Evolutionary conservation across 768 basidiomycete genomes (phyloP).

Genomic region (Suillus americanus): DNA sequence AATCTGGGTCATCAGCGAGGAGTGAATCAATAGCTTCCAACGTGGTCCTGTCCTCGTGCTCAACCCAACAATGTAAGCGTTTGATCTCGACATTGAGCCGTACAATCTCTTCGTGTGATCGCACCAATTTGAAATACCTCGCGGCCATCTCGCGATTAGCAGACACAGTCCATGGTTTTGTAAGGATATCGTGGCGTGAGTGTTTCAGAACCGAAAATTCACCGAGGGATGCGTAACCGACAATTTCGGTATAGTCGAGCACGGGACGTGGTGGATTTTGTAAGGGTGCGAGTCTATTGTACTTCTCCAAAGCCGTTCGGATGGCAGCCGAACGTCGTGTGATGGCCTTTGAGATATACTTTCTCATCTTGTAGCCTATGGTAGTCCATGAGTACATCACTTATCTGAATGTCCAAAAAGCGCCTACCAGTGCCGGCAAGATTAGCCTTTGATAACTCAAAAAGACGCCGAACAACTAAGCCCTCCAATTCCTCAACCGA

Average conservation of each 20-base stretch:
- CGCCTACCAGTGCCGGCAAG: neutral
- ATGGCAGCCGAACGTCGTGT: neutral
- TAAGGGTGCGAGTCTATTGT: neutral
- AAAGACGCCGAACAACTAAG: conserved; percentile 28
- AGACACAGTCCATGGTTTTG: neutral
- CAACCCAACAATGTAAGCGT: neutral
- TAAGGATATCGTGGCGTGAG: neutral
- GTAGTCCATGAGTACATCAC: neutral
- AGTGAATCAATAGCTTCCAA: neutral
- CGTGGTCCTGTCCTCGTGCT: neutral
- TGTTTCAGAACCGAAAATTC: neutral
- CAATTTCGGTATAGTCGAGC: neutral
- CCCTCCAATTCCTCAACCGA: conserved; percentile 34
- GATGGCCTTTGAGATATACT: neutral
- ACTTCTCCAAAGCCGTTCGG: neutral
- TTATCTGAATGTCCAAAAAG: neutral
- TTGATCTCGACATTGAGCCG: neutral
- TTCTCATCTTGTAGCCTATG: neutral
- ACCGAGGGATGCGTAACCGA: neutral
- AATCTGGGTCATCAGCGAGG: neutral
- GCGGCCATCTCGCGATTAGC: neutral
- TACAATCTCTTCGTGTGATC: neutral
- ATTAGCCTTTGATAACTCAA: neutral
- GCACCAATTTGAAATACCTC: neutral
- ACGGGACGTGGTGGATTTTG: neutral